phyloP scores from a whole-genome alignment of 1,139 yeast genomes.

The Torulaspora globosa region DNA sequence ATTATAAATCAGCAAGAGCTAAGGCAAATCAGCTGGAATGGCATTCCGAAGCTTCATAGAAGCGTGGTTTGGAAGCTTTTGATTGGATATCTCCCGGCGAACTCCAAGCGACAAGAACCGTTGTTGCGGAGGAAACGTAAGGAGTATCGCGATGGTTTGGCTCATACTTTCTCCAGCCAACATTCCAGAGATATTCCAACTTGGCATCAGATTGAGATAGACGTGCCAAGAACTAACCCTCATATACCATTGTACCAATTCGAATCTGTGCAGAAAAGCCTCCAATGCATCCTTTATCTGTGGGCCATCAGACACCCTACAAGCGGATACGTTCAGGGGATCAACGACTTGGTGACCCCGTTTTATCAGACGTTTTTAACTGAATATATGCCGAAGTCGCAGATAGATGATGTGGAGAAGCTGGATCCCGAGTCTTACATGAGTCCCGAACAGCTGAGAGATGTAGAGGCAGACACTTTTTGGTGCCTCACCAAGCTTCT shows the following conservation, averaged over 20 bases:
- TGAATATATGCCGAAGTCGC: conserved; percentile 48
- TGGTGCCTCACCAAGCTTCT: conserved; percentile 91
- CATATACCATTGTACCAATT: conserved; percentile 66
- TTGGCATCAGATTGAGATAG: conserved; percentile 95
- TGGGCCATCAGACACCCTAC: conserved; percentile 99
- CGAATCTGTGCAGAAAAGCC: conserved; percentile 67
- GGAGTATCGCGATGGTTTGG: conserved; percentile 74
- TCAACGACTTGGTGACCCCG: conserved; percentile 91
- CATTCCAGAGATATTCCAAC: conserved; percentile 67
- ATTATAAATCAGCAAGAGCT: conserved; percentile 64
- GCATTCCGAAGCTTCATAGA: conserved; percentile 77
- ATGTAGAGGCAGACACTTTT: conserved; percentile 89
- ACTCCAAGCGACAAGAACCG: conserved; percentile 64
- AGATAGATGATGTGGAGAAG: conserved; percentile 43
- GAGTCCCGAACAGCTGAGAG: conserved; percentile 51
- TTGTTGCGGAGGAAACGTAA: conserved; percentile 76
- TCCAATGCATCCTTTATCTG: conserved; percentile 75
- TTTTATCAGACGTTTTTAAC: conserved; percentile 83
- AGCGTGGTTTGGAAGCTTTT: conserved; percentile 87
- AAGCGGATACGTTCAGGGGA: conserved; percentile 98
- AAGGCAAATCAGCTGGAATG: conserved; percentile 86
- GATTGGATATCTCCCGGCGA: conserved; percentile 86
- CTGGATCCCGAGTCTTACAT: conserved; percentile 59
- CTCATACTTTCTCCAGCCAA: conserved; percentile 51
- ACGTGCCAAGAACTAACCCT: conserved; percentile 93